A percentile compares a stretch with the other conserved stretches of the same genome.
Conservation (phyloP, 2,329 filamentous ascomycete species). For the Aspergillus sp. region DNA sequence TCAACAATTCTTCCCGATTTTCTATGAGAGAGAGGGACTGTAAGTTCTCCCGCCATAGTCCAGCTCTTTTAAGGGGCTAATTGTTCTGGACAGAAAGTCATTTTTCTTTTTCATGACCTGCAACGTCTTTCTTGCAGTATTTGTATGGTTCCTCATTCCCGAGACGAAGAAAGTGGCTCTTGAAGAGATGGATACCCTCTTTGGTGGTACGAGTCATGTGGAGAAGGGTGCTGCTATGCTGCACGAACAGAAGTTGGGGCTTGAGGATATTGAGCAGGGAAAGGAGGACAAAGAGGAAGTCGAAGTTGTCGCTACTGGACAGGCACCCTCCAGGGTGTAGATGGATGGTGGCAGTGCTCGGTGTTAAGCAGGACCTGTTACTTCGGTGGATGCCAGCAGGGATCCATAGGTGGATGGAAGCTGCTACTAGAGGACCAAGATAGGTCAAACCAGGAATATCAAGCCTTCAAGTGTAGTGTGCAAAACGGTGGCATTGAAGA, state of each 20-base stretch:
- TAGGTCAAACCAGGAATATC: no score
- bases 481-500: no score
- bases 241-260: not conserved
- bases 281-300: not conserved
- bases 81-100: not conserved
- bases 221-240: not conserved
- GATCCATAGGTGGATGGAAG: no score
- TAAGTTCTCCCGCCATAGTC: constrained; percentile 26
- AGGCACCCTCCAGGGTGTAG: no score
- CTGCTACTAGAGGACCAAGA: no score
- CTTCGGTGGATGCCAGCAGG: no score
- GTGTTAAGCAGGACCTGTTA: no score
- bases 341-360: no score
- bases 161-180: constrained; percentile 49
- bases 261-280: not conserved
- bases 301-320: not conserved
- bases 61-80: no score
- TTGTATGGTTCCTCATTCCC: constrained; percentile 53
- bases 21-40: constrained; percentile 60
- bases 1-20: constrained; percentile 69
- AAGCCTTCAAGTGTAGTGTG: no score
- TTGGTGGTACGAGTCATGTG: constrained; percentile 38
- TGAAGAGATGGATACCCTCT: constrained; percentile 39
- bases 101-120: constrained; percentile 7
- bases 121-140: constrained; percentile 49